Percentiles rank a stretch among this genome's conserved stretches.
Evolutionary conservation across 148 eudicot genomes (phyloP).

Genomic region (Diospyros kaki): DNA sequence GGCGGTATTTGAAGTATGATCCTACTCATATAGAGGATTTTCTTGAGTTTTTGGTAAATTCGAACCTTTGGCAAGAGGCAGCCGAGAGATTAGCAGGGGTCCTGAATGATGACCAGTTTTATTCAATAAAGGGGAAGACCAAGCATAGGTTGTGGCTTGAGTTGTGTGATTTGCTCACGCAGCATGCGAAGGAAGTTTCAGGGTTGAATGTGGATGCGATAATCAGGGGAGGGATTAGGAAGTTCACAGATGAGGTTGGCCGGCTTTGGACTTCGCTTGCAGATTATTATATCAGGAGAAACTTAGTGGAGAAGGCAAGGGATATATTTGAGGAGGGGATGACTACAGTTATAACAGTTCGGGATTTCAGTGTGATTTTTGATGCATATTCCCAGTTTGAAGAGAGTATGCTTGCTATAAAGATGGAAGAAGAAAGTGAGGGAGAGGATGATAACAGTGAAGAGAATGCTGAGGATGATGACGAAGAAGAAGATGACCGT

Average conservation of each 20-base stretch:
- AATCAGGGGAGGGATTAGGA: constrained; percentile 89
- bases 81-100: constrained; percentile 91
- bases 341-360: constrained; percentile 81
- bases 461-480: constrained; percentile 30
- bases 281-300: constrained; percentile 79
- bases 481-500: constrained; percentile 42
- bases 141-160: constrained; percentile 88
- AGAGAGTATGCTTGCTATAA: constrained; percentile 76
- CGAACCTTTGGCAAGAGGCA: constrained; percentile 83
- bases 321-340: constrained; percentile 94
- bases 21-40: constrained; percentile 87
- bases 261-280: constrained; percentile 88
- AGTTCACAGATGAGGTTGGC: constrained; percentile 97
- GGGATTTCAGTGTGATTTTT: constrained; percentile 89
- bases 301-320: constrained; percentile 77
- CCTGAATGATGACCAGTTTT: constrained; percentile 75
- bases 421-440: constrained; percentile 66
- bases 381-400: constrained; percentile 94
- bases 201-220: constrained; percentile 97
- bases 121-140: constrained; percentile 83
- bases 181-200: constrained; percentile 70
- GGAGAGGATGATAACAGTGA: constrained; percentile 44
- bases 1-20: constrained; percentile 89
- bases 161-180: constrained; percentile 82
- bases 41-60: constrained; percentile 69